Conservation (phyloP, 2,329 filamentous ascomycete genomes). For the Epichloe amarillans region DNA sequence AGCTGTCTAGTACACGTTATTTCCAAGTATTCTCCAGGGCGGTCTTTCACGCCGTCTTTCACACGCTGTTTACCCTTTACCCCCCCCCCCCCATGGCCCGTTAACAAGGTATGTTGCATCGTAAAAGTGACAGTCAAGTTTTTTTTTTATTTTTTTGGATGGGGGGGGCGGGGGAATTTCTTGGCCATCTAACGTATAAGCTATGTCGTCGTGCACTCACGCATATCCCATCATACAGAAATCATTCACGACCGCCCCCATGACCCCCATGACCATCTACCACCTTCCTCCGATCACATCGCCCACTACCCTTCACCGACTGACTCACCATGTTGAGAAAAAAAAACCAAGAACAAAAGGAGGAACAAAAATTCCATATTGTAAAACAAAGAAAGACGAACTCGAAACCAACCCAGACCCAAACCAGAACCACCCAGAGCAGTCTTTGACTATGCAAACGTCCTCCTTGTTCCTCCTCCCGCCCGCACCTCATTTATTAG, state of each 20-base stretch:
- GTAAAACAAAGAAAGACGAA: background rate
- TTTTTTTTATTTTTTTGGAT: no score
- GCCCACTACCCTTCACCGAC: background rate
- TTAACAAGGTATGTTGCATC: no score
- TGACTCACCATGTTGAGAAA: background rate
- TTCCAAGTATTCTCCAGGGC: no score
- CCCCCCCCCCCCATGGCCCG: no score
- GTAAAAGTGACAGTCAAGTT: background rate
- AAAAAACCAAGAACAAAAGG: background rate
- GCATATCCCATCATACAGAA: background rate
- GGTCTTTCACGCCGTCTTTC: no score
- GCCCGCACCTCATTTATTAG: background rate
- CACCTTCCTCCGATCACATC: background rate
- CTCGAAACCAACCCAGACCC: background rate
- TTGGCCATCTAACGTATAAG: background rate
- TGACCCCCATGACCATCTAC: background rate
- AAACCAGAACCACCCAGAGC: background rate
- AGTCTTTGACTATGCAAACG: slow-evolving; percentile 1
- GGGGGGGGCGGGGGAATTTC: no score
- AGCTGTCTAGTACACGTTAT: no score
- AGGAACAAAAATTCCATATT: background rate
- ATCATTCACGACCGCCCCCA: background rate
- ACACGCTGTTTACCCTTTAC: no score
- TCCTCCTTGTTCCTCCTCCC: background rate
- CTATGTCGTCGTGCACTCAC: background rate